Percentiles rank a stretch among this genome's conserved stretches.
Evolutionary conservation across 176 grass and related monocot genomes (phyloP).

Genomic region (Musa acuminata): DNA sequence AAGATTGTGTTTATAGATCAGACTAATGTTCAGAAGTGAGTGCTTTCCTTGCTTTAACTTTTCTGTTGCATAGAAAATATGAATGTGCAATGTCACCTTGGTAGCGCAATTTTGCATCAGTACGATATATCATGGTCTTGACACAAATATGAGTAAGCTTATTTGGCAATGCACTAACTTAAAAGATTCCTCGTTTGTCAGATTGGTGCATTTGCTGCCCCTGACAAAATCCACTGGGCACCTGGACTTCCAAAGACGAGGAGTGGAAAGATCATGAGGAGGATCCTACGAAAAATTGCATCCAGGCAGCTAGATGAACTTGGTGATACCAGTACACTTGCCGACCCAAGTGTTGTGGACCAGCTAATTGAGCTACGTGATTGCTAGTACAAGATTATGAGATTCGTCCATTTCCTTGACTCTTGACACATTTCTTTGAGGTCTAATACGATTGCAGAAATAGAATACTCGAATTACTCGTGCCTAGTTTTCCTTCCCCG

Average conservation of each 20-base stretch:
- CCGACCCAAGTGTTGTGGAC: conserved; percentile 70
- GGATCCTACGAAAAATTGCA: conserved; percentile 89
- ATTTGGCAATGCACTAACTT: background rate
- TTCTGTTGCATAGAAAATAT: no score
- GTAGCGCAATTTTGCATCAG: no score
- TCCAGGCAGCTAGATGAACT: conserved; percentile 75
- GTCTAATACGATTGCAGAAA: background rate
- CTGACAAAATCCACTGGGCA: conserved; percentile 97
- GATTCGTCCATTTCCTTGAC: no score
- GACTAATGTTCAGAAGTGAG: no score
- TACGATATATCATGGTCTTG: background rate
- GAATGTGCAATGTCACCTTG: no score
- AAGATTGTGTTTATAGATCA: no score
- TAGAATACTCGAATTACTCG: background rate
- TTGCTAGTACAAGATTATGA: conserved; percentile 19
- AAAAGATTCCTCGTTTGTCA: conserved; percentile 14
- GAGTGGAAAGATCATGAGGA: conserved; percentile 97
- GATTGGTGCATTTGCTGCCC: conserved; percentile 95
- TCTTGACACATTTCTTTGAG: background rate
- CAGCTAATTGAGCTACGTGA: conserved; percentile 62
- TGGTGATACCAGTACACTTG: conserved; percentile 90
- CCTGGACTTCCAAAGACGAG: conserved; percentile 87
- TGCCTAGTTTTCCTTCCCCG: no score
- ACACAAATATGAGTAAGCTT: background rate
- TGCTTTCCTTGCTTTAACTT: no score